Percentiles rank a stretch among this genome's conserved stretches.
phyloP scores from a whole-genome alignment of 2,329 filamentous ascomycete species.

The Fusarium xylarioides region DNA sequence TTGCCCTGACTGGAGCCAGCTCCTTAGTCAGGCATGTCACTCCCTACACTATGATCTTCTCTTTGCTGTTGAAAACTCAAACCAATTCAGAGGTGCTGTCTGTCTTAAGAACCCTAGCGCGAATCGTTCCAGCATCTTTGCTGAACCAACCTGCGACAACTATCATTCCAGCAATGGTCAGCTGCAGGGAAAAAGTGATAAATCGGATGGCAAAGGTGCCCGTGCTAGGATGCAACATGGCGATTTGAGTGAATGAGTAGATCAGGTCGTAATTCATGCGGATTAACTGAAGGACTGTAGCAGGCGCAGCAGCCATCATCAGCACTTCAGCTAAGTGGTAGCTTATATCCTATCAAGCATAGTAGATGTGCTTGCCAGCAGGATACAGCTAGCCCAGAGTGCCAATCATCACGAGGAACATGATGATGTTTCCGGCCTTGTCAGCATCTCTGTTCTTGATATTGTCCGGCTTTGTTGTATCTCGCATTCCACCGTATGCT shows the following conservation, averaged over 20 bases:
- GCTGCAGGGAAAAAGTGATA: neutral
- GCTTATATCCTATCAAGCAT: neutral
- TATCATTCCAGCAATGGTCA: neutral
- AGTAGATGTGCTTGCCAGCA: neutral
- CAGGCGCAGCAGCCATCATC: neutral
- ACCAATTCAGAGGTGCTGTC: neutral
- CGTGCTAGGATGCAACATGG: neutral
- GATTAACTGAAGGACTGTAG: neutral
- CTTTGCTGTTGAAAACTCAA: rapidly evolving
- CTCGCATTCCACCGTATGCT: neutral
- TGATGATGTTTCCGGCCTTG: neutral
- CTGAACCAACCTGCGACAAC: neutral
- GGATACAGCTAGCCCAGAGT: neutral
- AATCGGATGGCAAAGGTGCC: neutral
- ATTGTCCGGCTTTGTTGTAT: neutral
- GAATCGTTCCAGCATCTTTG: neutral
- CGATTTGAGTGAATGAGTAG: neutral
- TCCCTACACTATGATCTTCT: too few species aligned
- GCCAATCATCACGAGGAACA: neutral
- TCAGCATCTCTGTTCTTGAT: neutral
- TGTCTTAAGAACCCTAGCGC: neutral
- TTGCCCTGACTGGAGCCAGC: neutral
- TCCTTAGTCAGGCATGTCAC: neutral
- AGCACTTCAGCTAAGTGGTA: neutral
- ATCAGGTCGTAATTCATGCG: neutral